Conservation (phyloP, 352 stramenopile species). For the Globisporangium perplexum region DNA sequence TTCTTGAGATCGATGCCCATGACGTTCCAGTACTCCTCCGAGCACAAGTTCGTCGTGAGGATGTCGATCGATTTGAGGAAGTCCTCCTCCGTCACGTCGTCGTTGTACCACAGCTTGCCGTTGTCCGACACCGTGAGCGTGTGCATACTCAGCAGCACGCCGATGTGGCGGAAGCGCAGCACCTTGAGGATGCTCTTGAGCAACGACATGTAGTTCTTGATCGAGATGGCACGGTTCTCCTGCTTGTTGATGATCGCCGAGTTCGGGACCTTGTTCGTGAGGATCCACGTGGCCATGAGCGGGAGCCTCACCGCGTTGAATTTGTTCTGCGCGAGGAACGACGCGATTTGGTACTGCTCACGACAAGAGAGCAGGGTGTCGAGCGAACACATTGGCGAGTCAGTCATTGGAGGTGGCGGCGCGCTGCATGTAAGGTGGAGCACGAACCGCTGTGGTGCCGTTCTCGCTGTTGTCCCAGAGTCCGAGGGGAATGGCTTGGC, state of each 20-base stretch:
- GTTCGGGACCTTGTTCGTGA: constrained; percentile 53
- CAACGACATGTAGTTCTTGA: constrained; percentile 42
- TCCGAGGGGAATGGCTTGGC: constrained; percentile 54
- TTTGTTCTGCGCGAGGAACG: constrained; percentile 69
- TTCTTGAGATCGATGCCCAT: constrained; percentile 40
- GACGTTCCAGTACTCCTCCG: constrained; percentile 32
- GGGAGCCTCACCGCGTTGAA: constrained; percentile 73
- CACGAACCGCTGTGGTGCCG: constrained; percentile 49
- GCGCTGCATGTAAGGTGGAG: too few species aligned
- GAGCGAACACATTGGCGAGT: too few species aligned
- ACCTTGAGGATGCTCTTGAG: constrained; percentile 49
- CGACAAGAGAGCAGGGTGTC: too few species aligned
- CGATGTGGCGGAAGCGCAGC: constrained; percentile 50
- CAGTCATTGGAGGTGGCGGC: too few species aligned
- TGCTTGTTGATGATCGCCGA: constrained; percentile 36
- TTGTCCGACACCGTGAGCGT: constrained; percentile 40
- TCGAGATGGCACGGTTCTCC: constrained; percentile 56
- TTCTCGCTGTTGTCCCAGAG: constrained; percentile 69
- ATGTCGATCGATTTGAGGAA: constrained; percentile 29
- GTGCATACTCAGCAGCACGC: constrained; percentile 56
- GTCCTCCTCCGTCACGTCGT: constrained; percentile 18
- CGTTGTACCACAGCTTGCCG: constrained; percentile 41
- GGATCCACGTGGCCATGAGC: constrained; percentile 50
- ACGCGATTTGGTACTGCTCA: constrained; percentile 52
- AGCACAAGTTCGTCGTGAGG: constrained; percentile 23